Conservation (phyloP, 371 early-diverging fungal genomes). For the Apophysomyces sp. region DNA sequence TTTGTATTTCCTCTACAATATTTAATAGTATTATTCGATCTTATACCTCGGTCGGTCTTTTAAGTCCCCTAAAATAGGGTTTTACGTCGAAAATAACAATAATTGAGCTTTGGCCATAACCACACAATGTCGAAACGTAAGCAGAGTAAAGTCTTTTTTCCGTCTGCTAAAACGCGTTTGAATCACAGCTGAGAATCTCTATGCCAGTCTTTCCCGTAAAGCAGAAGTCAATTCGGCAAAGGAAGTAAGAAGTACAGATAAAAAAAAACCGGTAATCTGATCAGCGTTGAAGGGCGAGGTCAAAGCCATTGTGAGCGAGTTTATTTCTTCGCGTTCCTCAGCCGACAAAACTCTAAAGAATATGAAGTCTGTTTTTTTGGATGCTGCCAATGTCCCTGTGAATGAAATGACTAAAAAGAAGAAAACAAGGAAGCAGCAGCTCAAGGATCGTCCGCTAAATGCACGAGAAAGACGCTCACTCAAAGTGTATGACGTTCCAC, state of each 20-base stretch:
- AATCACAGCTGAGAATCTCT: neutral
- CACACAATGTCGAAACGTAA: no score
- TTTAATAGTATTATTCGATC: no score
- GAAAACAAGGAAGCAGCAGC: neutral
- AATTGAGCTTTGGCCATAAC: no score
- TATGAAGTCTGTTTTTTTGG: slow-evolving; percentile 11
- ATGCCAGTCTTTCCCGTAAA: neutral
- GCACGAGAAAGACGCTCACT: slow-evolving; percentile 60
- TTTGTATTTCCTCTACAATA: no score
- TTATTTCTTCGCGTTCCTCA: neutral
- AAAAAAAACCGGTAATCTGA: neutral
- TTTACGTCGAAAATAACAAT: no score
- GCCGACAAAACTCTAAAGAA: slow-evolving; percentile 4
- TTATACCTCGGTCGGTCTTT: no score
- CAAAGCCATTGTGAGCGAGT: slow-evolving; percentile 5
- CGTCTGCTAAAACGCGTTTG: neutral
- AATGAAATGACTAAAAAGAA: slow-evolving; percentile 6
- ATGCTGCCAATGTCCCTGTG: neutral
- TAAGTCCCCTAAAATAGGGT: no score
- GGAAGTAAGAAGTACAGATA: neutral
- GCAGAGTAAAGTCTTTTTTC: neutral
- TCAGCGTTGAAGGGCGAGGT: neutral
- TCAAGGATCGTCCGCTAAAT: slow-evolving; percentile 48
- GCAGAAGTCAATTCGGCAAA: neutral
- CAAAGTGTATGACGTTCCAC: slow-evolving; percentile 67